Evolutionary conservation across 2,329 filamentous ascomycete species (phyloP).

Genomic region (Blastomyces silverae): DNA sequence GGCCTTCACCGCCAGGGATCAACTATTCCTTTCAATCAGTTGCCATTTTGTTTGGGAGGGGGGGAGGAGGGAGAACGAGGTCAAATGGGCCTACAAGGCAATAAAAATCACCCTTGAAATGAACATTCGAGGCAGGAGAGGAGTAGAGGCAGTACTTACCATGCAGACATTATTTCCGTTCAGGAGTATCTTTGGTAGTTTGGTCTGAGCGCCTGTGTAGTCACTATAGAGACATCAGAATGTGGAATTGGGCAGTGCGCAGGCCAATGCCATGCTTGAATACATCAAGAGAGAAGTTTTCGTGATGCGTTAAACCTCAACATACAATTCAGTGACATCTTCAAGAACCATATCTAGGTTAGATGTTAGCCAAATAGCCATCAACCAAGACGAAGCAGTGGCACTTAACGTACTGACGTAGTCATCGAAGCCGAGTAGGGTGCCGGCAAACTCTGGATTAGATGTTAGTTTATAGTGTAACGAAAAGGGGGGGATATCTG

Average conservation of each 20-base stretch:
- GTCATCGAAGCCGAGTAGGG: conserved; percentile 92
- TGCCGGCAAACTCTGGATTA: conserved; percentile 80
- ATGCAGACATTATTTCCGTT: conserved; percentile 99
- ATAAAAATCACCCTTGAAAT: no score
- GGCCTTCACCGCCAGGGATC: conserved; percentile 71
- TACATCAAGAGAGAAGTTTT: background rate
- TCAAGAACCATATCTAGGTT: conserved; percentile 89
- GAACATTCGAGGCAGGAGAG: background rate
- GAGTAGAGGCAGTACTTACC: conserved; percentile 51
- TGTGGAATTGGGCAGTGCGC: background rate
- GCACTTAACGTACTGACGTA: conserved; percentile 82
- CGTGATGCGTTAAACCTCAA: conserved; percentile 11
- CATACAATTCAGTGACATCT: conserved; percentile 93
- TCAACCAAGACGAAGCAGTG: conserved; percentile 11
- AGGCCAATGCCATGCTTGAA: background rate
- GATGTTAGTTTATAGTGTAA: background rate
- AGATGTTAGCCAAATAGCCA: background rate
- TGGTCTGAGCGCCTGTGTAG: conserved; percentile 78
- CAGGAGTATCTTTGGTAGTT: conserved; percentile 86
- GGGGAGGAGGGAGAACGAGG: background rate
- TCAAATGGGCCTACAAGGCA: conserved; percentile 9
- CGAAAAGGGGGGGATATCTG: conserved; percentile 8
- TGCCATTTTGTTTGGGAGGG: background rate
- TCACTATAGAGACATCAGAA: conserved; percentile 53
- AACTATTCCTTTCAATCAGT: conserved; percentile 45